These are phyloP conservation scores for Gnaphalium uliginosum DNA, from an alignment of 129 eudicot species.

Conservation along the genomic window DNA sequence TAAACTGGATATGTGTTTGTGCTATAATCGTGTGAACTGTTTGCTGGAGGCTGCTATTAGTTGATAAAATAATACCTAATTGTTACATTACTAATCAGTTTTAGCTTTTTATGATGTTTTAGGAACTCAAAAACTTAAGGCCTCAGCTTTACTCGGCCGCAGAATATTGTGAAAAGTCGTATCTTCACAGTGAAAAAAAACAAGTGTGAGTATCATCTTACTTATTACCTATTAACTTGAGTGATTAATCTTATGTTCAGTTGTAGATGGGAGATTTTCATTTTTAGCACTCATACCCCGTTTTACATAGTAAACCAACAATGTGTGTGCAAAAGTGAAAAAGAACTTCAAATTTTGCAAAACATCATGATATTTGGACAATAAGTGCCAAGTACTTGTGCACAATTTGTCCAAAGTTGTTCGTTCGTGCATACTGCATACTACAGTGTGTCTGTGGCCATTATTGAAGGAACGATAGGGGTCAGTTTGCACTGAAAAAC, in stretches of 20 bases:
- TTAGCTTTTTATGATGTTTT: constrained; percentile 27
- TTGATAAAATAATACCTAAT: constrained; percentile 5
- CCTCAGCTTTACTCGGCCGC: constrained; percentile 99
- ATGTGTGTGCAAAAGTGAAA: not conserved
- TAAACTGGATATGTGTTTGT: constrained; percentile 25
- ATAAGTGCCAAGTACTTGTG: constrained; percentile 12
- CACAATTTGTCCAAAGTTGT: constrained; percentile 11
- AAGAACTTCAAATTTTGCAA: constrained; percentile 2
- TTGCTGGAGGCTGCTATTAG: constrained; percentile 17
- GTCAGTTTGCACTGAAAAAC: constrained; percentile 8
- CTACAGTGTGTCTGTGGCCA: constrained; percentile 10
- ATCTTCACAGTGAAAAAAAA: constrained; percentile 89
- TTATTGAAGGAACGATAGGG: not conserved
- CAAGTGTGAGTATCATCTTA: constrained; percentile 64
- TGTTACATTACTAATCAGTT: constrained; percentile 13
- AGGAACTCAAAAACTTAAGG: constrained; percentile 94
- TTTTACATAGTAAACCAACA: constrained; percentile 6
- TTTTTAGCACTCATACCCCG: not conserved
- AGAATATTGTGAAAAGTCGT: constrained; percentile 95
- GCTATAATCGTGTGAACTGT: not conserved
- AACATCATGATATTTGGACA: not conserved
- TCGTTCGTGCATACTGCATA: constrained; percentile 20
- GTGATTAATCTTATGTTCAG: constrained; percentile 12
- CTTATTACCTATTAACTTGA: constrained; percentile 8
- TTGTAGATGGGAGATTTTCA: not conserved